Base-by-base conservation (phyloP, 495 filamentous ascomycete species). In the Penicillium atrosanguineum region DNA sequence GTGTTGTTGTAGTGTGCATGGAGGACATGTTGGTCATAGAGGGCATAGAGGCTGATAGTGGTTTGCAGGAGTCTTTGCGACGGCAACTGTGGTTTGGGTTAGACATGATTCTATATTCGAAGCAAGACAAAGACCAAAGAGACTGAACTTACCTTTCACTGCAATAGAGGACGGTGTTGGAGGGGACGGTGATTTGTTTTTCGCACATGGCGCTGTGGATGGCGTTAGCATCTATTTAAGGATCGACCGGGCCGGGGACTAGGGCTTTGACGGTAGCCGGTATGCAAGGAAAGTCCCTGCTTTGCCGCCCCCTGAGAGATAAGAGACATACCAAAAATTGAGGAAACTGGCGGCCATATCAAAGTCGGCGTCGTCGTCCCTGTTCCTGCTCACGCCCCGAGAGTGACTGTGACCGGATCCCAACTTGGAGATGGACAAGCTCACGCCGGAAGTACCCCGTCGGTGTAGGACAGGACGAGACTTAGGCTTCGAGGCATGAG, bases 181-280 rank as follows among this genome's bases (percentile, higher is more conserved):
- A 79, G 36, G 86, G 87, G 34, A 82, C 75, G 16, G 81, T 75
- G 50, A 87, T 86, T 65, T 89, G 86, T 63, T 80, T 82, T 55
- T 85, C 80, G 68, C 86, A 90, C 64, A 80, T 80, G 43, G 80
- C 74, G 60, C 83, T 85, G 65, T 36, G 61, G 48, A 59, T 29
- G 23, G 19, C 34, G 60, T 73, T 58, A 72, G 65, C 56, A 55
- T 52, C 52, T 50, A 61, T 55, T 52, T 50, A 44, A 52, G 39
- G 42, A 44, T 44, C 15, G 16, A 34, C 26, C 18, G 31, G 7
- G 29, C 25, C 25, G 26, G 19, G 21, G n/a, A 9, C 49, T 37
- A 18, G 15, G 40, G 14, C 8, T 15, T 55, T 60, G 58, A 57
- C 53, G 56, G 61, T 36, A 65, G 28, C n/a, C 47, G 58, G 61